Evolutionary conservation across 1,139 yeast species (phyloP).

Genomic region (Yamadazyma triangularis): DNA sequence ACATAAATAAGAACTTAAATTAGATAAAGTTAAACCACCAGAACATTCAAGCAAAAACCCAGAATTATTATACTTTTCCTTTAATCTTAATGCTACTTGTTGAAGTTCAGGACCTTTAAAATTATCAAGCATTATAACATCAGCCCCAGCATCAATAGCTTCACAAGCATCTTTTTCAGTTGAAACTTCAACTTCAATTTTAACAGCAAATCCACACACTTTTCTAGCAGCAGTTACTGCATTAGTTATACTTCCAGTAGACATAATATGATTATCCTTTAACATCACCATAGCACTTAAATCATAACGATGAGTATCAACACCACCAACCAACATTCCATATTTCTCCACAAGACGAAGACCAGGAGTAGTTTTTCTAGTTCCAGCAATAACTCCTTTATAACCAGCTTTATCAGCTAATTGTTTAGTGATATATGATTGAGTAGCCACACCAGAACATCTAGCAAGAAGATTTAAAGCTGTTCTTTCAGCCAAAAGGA

Average conservation of each 20-base stretch:
- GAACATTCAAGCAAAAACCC: constrained; percentile 79
- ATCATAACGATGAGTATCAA: constrained; percentile 89
- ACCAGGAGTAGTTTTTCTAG: constrained; percentile 97
- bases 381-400: constrained; percentile 88
- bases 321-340: constrained; percentile 93
- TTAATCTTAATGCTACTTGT: constrained; percentile 60
- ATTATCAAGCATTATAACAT: constrained; percentile 92
- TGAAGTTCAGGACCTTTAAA: constrained; percentile 66
- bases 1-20: constrained; percentile 62
- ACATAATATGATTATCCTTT: constrained; percentile 89
- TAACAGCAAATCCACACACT: constrained; percentile 85
- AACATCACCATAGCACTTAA: constrained; percentile 94
- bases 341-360: constrained; percentile 83
- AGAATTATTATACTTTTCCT: constrained; percentile 48
- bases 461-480: constrained; percentile 80
- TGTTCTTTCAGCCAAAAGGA: constrained; percentile 80
- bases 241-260: constrained; percentile 84
- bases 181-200: constrained; percentile 90
- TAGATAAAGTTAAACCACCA: constrained; percentile 78
- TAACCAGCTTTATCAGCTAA: constrained; percentile 72
- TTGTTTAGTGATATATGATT: constrained; percentile 52
- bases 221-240: constrained; percentile 75
- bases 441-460: constrained; percentile 87
- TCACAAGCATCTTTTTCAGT: constrained; percentile 81
- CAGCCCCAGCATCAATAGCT: constrained; percentile 94